Evolutionary conservation across 2,329 filamentous ascomycete genomes (phyloP).

Genomic region (Fragosphaeria purpurea): DNA sequence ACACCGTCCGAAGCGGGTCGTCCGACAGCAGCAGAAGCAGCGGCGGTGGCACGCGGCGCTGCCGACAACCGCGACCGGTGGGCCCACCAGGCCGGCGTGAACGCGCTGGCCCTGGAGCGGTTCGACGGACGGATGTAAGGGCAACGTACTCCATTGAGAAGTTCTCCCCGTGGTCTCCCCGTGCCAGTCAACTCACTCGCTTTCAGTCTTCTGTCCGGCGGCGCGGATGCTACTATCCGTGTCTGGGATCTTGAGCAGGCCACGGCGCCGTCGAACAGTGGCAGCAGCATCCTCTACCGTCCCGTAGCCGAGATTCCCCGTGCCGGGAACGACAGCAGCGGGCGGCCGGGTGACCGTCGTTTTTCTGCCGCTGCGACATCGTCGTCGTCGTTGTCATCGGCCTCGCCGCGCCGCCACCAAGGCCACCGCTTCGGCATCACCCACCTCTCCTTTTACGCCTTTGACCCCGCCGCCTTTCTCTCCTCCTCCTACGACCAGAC

Average conservation of each 20-base stretch:
- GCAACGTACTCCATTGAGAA: background rate
- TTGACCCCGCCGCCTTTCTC: conserved; percentile 65
- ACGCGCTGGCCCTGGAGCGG: conserved; percentile 67
- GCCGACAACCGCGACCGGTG: conserved; percentile 25
- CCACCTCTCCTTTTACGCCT: conserved; percentile 67
- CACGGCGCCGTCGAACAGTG: conserved; percentile 27
- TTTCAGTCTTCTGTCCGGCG: conserved; percentile 68
- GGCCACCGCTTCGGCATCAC: conserved; percentile 63
- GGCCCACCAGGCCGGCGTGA: conserved; percentile 73
- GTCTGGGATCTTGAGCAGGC: conserved; percentile 74
- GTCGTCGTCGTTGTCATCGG: background rate
- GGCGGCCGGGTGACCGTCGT: background rate
- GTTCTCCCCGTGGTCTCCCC: background rate
- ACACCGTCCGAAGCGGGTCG: conserved; percentile 10
- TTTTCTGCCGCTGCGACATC: too few species aligned
- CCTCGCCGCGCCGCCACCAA: conserved; percentile 6
- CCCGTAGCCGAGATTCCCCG: conserved; percentile 43
- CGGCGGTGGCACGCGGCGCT: conserved; percentile 16
- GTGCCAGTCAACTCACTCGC: background rate
- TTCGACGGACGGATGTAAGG: conserved; percentile 65
- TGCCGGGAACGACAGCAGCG: conserved; percentile 15
- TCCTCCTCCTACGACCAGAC: conserved; percentile 71
- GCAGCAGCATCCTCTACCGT: conserved; percentile 34
- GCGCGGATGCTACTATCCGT: conserved; percentile 73
- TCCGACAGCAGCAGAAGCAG: too few species aligned